phyloP scores from a whole-genome alignment of 2,329 filamentous ascomycete species.

The Monosporascus sp. region DNA sequence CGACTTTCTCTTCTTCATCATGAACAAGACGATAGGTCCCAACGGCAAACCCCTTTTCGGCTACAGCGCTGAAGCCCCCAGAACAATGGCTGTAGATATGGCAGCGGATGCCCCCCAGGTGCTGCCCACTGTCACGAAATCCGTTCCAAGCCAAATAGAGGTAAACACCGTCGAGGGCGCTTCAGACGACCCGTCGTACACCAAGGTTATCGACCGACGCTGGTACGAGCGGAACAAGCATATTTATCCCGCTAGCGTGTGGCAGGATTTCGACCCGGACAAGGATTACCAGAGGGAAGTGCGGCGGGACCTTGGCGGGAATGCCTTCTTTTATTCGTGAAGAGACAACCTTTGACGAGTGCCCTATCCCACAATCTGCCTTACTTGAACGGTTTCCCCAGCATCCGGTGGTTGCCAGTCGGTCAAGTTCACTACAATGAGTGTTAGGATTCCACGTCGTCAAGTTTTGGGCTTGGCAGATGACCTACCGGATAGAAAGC shows the following conservation, averaged over 20 bases:
- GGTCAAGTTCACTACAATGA: no score
- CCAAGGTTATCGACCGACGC: conserved; percentile 90
- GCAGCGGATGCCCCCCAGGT: conserved; percentile 19
- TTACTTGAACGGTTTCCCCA: no score
- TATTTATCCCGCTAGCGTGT: conserved; percentile 92
- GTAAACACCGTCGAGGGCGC: conserved; percentile 66
- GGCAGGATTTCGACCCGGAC: conserved; percentile 90
- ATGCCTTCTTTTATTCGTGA: conserved; percentile 82
- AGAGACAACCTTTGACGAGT: conserved; percentile 12
- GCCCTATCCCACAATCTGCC: not conserved
- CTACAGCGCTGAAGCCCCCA: conserved; percentile 54
- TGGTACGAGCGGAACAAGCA: conserved; percentile 99
- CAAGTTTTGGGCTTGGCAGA: not conserved
- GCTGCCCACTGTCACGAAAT: conserved; percentile 34
- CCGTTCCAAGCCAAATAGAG: conserved; percentile 36
- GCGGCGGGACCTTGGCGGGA: conserved; percentile 80
- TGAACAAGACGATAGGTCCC: conserved; percentile 77
- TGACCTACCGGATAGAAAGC: not conserved
- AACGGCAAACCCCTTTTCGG: conserved; percentile 71
- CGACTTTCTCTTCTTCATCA: conserved; percentile 94
- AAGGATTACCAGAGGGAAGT: conserved; percentile 77
- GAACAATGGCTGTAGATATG: conserved; percentile 8
- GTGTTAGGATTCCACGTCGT: no score
- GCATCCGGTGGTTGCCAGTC: no score
- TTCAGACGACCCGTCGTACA: conserved; percentile 70